phyloP scores from a whole-genome alignment of 352 stramenopile species.

The Pythium pectinolyticum region DNA sequence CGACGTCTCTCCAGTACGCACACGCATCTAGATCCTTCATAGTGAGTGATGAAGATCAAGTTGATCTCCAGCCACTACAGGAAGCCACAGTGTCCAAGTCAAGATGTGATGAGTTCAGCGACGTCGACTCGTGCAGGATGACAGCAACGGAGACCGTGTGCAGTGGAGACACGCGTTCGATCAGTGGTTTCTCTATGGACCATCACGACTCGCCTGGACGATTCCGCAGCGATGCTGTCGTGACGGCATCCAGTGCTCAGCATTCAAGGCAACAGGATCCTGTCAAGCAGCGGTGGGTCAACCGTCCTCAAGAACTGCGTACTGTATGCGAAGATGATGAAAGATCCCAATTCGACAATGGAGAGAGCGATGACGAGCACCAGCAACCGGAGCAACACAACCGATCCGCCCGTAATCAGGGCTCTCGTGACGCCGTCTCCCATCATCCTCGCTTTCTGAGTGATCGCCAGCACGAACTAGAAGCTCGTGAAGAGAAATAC shows the following conservation, averaged over 20 bases:
- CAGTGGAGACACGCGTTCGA: conserved; percentile 5
- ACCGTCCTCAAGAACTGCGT: not conserved
- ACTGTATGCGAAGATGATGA: not conserved
- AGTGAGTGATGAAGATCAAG: no score
- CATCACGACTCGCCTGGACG: not conserved
- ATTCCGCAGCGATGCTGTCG: not conserved
- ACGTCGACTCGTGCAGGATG: not conserved
- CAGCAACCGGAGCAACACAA: not conserved
- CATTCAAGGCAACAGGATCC: not conserved
- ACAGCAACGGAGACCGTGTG: conserved; percentile 7
- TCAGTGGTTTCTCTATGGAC: conserved; percentile 1
- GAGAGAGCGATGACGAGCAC: no score
- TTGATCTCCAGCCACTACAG: no score
- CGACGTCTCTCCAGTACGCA: not conserved
- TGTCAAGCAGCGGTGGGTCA: not conserved
- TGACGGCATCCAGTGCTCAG: conserved; percentile 7
- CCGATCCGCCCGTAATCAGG: no score
- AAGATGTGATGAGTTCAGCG: no score
- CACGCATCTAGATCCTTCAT: not conserved
- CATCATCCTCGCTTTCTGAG: conserved; percentile 10
- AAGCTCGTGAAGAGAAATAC: conserved; percentile 72
- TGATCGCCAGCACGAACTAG: conserved; percentile 48
- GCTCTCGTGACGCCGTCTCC: no score
- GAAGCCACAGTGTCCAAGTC: no score
- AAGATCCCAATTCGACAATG: no score